Conservation (phyloP, 371 early-diverging fungal genomes). For the Rhizomucor pusillus region DNA sequence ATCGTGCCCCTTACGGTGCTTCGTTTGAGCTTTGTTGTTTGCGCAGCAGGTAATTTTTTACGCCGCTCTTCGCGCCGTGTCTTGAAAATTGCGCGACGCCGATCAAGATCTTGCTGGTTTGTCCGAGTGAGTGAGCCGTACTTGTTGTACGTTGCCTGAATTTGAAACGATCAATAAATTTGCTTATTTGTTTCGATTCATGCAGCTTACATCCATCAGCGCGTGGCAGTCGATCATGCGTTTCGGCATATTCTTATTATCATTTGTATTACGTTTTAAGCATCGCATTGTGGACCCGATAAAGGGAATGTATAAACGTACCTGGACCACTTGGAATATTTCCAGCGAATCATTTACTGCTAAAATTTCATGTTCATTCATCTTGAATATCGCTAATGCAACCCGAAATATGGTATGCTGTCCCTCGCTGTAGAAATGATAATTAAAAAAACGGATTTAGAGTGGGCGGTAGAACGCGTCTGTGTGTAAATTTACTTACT, state of each 20-base stretch:
- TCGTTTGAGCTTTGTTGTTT: slow-evolving; percentile 24
- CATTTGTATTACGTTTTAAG: not conserved
- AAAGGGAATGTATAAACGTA: slow-evolving; percentile 9
- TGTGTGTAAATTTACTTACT: slow-evolving; percentile 44
- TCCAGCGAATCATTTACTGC: slow-evolving; percentile 67
- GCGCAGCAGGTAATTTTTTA: slow-evolving; percentile 23
- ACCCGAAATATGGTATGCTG: slow-evolving; percentile 77
- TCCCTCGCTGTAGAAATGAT: slow-evolving; percentile 60
- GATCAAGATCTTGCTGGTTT: slow-evolving; percentile 54
- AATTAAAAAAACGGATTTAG: not conserved
- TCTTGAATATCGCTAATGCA: slow-evolving; percentile 73
- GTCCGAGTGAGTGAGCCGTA: slow-evolving; percentile 49
- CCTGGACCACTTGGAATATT: slow-evolving; percentile 66
- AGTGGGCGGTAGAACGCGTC: not conserved
- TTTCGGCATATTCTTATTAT: slow-evolving; percentile 68
- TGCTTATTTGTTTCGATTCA: not conserved
- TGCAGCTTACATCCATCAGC: slow-evolving; percentile 56
- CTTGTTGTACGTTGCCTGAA: slow-evolving; percentile 44
- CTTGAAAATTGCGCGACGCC: slow-evolving; percentile 50
- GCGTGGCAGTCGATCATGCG: slow-evolving; percentile 72
- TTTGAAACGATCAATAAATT: not conserved
- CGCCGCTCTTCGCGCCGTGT: slow-evolving; percentile 42
- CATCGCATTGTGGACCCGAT: not conserved
- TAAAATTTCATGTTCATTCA: slow-evolving; percentile 67
- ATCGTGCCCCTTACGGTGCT: slow-evolving; percentile 38